Evolutionary conservation across 1,284 basidiomycete species (phyloP).

Genomic region (Gomphus sp.): DNA sequence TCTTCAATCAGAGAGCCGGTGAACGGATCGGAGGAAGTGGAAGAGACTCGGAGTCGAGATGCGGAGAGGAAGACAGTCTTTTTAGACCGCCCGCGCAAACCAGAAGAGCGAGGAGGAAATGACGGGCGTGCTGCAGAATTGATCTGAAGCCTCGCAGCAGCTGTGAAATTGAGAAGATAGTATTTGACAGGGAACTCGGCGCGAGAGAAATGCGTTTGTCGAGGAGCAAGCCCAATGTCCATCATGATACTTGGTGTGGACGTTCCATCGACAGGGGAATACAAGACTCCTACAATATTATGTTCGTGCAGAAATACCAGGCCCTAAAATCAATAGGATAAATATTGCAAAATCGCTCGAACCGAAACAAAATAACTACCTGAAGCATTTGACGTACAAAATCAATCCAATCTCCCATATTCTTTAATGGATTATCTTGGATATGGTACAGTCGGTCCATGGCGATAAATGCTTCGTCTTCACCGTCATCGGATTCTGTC

Average conservation of each 20-base stretch:
- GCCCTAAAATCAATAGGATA: constrained; percentile 21
- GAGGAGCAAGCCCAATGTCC: constrained; percentile 27
- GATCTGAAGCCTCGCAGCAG: constrained; percentile 17
- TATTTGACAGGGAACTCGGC: constrained; percentile 35
- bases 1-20: neutral
- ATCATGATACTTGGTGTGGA: constrained; percentile 33
- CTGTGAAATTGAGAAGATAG: constrained; percentile 32
- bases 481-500: neutral
- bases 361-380: constrained; percentile 20
- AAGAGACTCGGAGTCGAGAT: neutral
- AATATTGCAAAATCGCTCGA: neutral
- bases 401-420: constrained; percentile 37
- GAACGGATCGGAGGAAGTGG: neutral
- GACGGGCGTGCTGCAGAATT: neutral
- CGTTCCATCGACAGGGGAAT: constrained; percentile 12
- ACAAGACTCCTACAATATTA: constrained; percentile 27
- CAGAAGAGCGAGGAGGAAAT: neutral
- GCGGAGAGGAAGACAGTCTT: neutral
- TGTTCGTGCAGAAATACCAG: constrained; percentile 44
- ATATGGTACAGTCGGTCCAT: constrained; percentile 35
- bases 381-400: constrained; percentile 41
- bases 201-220: constrained; percentile 27
- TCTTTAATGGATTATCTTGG: constrained; percentile 33
- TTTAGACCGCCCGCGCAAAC: neutral
- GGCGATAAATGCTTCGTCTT: constrained; percentile 28